Evolutionary conservation across 768 basidiomycete species (phyloP), one percentile per base, ranked within the genome.

Genomic region (Mycena venus): DNA sequence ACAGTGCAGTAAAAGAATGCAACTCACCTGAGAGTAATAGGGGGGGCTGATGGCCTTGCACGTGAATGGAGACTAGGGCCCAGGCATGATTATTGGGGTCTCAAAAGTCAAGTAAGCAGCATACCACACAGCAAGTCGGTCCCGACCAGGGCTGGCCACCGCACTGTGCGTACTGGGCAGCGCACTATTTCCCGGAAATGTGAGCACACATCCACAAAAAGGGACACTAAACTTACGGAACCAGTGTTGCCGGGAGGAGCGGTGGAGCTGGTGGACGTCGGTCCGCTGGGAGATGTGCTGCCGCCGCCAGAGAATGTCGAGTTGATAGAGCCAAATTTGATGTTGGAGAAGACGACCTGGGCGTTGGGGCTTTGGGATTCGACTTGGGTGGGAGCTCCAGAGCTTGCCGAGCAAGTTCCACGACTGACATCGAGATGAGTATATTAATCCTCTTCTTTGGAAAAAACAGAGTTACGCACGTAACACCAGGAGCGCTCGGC

Each of bases 301-400:
- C n/a, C n/a, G n/a, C n/a, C n/a, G n/a, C n/a, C 14, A 8, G 51
- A 29, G 67, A 68, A 68, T 25, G 67, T 68, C 67, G 67, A 68
- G 32, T 56, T 56, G 67, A 68, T 68, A 42, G 42, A 29, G 34
- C 68, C 68, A 15, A 61, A 70, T 59, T 62, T 70, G 60, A 70
- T 70, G 68, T 70, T 70, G 27, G 68, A 70, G 44, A 27, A 70
- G 68, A 69, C 15, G 68, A 69, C 68, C 47, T 69, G 68, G 66
- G 65, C 65, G 29, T 67, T 67, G 36, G 65, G 29, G 29, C 55
- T 68, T 19, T 2, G 12, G 34, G 66, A 56, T 68, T 68, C 66
- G 19, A 68, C 66, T 29, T 47, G 12, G 21, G 55, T n/a, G 55
- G 55, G 66, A 58, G 23, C 66, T 59, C 55, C 66, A 58, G 55